Evolutionary conservation across 345 rosid species (phyloP), one percentile per base, ranked within the genome.

Genomic region (Noccaea caerulescens): DNA sequence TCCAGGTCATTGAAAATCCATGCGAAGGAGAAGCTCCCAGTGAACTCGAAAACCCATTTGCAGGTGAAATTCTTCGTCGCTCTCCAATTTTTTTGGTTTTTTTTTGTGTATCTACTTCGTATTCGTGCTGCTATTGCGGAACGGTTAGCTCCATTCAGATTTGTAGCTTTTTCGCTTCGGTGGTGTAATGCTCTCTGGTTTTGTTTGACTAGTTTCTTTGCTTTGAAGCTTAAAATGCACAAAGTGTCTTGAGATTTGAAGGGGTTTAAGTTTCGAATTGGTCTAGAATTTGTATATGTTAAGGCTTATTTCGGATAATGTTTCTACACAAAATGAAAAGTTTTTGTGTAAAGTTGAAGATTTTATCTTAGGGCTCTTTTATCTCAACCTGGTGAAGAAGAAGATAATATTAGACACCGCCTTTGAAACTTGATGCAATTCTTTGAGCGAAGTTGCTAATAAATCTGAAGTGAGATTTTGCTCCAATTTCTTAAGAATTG

Each of bases 1-100:
- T 83, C 90, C 41, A 94, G 67, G 79, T 76, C 88, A 68, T 69
- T 91, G 63, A 85, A 80, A 72, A 84, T 94, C 77, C 96, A 94
- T 73, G 97, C 93, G 53, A 94, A 93, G 81, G 83, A 94, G 86
- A 89, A 84, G 77, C 53, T 94, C 42, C 67, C 73, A 8, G 76
- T 89, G 55, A 86, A 82, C 75, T 82, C 91, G 12, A 79, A 71
- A 12, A 91, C 95, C 65, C 86, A 68, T 76, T 69, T 93, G 75
- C 93, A 91, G 96, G 99, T 87, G 30, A n/a, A 10, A 10, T 32
- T 58, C 58, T 8, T 51, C 51, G 27, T 18, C 9, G 9, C 56
- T 63, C 39, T 7, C 27, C 27, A 44, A 44, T 33, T 3, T 36
- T 30, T 10, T 32, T 8, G 23, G 23, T 20, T 18, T 27, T 27